phyloP scores from a whole-genome alignment of 805 yeast species.

The Yarrowia hollandica region DNA sequence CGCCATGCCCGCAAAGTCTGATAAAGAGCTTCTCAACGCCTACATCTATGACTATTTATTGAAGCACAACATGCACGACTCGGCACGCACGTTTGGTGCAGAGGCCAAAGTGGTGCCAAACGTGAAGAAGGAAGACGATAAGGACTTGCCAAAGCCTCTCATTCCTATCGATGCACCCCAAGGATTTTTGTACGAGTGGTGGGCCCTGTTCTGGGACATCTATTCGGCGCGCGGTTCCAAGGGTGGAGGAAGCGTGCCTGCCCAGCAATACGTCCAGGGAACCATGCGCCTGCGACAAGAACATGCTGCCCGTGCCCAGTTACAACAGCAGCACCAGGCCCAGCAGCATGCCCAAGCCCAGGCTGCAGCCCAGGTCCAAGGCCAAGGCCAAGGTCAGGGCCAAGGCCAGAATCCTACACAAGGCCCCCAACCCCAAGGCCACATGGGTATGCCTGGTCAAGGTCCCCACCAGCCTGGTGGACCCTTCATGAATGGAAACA shows the following conservation, averaged over 20 bases:
- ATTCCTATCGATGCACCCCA: conserved; percentile 73
- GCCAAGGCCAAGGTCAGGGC: conserved; percentile 33
- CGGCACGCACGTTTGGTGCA: conserved; percentile 70
- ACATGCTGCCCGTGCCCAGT: conserved; percentile 32
- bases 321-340: conserved; percentile 36
- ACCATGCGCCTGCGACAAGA: conserved; percentile 45
- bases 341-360: conserved; percentile 34
- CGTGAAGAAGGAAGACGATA: conserved; percentile 30
- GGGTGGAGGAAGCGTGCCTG: conserved; percentile 57
- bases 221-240: conserved; percentile 76
- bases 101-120: conserved; percentile 64
- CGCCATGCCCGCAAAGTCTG: conserved; percentile 32
- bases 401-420: conserved; percentile 33
- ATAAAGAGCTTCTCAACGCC: conserved; percentile 55
- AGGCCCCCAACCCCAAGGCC: conserved; percentile 31
- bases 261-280: conserved; percentile 67
- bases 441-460: conserved; percentile 33
- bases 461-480: conserved; percentile 31
- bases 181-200: conserved; percentile 90
- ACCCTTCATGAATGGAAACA: conserved; percentile 26
- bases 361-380: conserved; percentile 36
- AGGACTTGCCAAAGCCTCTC: conserved; percentile 34
- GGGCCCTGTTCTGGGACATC: conserved; percentile 95
- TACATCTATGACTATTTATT: conserved; percentile 82
- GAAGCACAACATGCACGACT: conserved; percentile 67